Evolutionary conservation across 2,329 filamentous ascomycete genomes (phyloP).

Genomic region (Cercospora sp.): DNA sequence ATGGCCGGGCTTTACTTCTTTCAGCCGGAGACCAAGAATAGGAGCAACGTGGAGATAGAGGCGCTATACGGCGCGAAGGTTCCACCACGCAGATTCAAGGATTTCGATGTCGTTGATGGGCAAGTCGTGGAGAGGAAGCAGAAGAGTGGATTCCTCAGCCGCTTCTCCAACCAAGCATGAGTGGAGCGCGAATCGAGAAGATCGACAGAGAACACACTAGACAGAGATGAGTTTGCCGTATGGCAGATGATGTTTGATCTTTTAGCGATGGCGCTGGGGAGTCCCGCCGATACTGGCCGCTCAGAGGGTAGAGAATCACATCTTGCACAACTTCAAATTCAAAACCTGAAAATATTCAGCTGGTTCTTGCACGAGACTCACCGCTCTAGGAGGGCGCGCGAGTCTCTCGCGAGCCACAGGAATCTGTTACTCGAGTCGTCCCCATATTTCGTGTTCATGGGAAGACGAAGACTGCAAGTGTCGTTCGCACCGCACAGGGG

Average conservation of each 20-base stretch:
- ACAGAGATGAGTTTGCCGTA: background rate
- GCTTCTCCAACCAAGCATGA: slow-evolving; percentile 26
- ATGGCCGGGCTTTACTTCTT: slow-evolving; percentile 38
- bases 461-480: background rate
- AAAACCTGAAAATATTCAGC: background rate
- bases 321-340: background rate
- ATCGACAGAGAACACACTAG: background rate
- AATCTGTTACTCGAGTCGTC: too few species aligned
- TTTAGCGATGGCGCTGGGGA: background rate
- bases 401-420: background rate
- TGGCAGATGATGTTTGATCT: background rate
- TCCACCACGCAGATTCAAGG: slow-evolving; percentile 28
- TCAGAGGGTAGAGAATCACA: background rate
- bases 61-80: slow-evolving; percentile 25
- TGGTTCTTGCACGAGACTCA: background rate
- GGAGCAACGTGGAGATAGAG: slow-evolving; percentile 42
- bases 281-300: background rate
- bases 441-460: background rate
- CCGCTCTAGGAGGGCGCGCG: background rate
- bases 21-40: slow-evolving; percentile 45
- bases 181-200: background rate
- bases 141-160: slow-evolving; percentile 21
- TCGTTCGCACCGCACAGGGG: background rate
- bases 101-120: slow-evolving; percentile 28
- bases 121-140: slow-evolving; percentile 28